Evolutionary conservation across 2,329 filamentous ascomycete species (phyloP), one percentile per base, ranked within the genome.

Genomic region (Amauroascus verrucosus): DNA sequence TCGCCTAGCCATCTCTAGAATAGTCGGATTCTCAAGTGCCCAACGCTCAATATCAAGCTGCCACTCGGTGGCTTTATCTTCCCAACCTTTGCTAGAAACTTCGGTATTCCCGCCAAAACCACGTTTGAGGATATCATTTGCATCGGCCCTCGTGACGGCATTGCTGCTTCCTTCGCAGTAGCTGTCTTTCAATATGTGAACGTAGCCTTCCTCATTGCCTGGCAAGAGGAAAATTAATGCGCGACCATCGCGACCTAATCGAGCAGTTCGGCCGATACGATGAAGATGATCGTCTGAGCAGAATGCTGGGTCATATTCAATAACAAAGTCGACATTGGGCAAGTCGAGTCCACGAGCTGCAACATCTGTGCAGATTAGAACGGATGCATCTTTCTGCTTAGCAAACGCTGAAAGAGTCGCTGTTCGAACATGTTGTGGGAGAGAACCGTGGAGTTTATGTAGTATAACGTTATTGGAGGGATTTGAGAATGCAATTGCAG

Each of bases 251-350:
- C 87, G 85, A 14, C 93, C 93, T 0, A 94, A 88, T 75, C 93
- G 87, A 2, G 93, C 93, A 9, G 93, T 98, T 67, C 93, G 86
- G 52, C 93, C 93, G 53, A 97, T 88, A 53, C 93, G 85, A 72
- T 98, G 93, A 6, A 96, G 79, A 67, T 98, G 93, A 67, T 98
- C 93, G 56, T 90, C 86, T 22, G 88, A 83, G 65, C 86, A 88
- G 70, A 97, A 97, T 1, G 93, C 88, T 0, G 93, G 90, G 65
- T 98, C 93, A 66, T 95, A 97, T 68, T 98, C 93, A 54, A 98
- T 80, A 48, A 98, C 89, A 18, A 96, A 77, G 67, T 98, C 93
- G 49, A 98, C 88, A 48, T 93, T 91, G 0, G 91, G 91, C 14
- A 98, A 81, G 75, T 98, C 93, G 40, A 98, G 82, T 73, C 93